Evolutionary conservation across 1,284 basidiomycete species (phyloP).

Genomic region (Agroathelia rolfsii): DNA sequence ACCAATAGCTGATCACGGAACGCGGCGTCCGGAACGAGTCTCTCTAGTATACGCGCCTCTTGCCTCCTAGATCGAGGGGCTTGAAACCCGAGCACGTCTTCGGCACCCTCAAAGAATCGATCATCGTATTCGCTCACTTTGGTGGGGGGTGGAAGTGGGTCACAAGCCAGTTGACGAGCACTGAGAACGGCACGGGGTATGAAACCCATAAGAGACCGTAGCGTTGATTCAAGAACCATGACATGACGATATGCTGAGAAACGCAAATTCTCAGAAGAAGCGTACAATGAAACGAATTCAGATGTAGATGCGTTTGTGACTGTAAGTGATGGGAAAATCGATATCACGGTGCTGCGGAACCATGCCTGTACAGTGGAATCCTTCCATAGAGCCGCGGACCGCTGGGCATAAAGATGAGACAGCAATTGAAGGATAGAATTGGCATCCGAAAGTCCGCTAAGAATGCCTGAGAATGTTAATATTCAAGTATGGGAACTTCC

Average conservation of each 20-base stretch:
- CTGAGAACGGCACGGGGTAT: slow-evolving; percentile 47
- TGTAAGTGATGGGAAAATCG: slow-evolving; percentile 27
- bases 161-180: slow-evolving; percentile 57
- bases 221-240: slow-evolving; percentile 56
- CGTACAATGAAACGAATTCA: slow-evolving; percentile 36
- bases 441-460: slow-evolving; percentile 20
- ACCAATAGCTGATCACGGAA: slow-evolving; percentile 49
- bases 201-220: slow-evolving; percentile 52
- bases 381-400: slow-evolving; percentile 76
- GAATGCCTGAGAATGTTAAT: slow-evolving; percentile 6
- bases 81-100: slow-evolving; percentile 46
- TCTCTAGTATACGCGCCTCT: slow-evolving; percentile 38
- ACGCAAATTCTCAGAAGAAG: slow-evolving; percentile 28
- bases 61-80: slow-evolving; percentile 28
- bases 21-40: slow-evolving; percentile 45
- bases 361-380: slow-evolving; percentile 53
- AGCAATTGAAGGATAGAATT: slow-evolving; percentile 55
- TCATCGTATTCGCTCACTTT: slow-evolving; percentile 54
- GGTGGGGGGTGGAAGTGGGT: slow-evolving; percentile 68
- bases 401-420: slow-evolving; percentile 77
- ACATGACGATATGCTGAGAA: slow-evolving; percentile 66
- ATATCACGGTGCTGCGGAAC: slow-evolving; percentile 50
- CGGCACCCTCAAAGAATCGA: slow-evolving; percentile 59
- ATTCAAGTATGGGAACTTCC: slow-evolving; percentile 3
- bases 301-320: slow-evolving; percentile 25